Evolutionary conservation across 108 stramenopile species (phyloP), one percentile per base, ranked within the genome.

Genomic region (Aurantiochytrium sp.): DNA sequence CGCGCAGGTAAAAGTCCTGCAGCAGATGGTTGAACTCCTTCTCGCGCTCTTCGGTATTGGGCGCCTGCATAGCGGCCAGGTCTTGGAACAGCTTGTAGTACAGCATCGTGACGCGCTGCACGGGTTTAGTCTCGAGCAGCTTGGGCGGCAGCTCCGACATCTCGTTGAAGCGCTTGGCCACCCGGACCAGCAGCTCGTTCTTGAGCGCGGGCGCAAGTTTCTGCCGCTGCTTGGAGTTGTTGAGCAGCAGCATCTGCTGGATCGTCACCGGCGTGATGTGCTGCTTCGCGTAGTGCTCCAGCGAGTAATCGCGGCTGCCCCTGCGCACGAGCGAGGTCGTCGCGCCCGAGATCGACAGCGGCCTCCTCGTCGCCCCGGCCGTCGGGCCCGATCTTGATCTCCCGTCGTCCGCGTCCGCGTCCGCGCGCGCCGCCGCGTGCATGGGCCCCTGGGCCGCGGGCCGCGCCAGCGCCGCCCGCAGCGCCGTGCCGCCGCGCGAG

Each of bases 191-290:
- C 10, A 98, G 92, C 91, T 96, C 96, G 52, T 87, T 88, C 86
- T 97, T 95, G 34, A 97, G 89, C 88, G 95, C 96, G 87, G 95
- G 95, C 3, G 97, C 95, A 87, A 96, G 95, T 24, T 95, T 92
- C 8, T 96, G 39, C 17, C 45, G 39, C 73, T 81, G 73, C 73
- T 48, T 81, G 15, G 73, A 48, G 59, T 65, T 65, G 59, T 27
- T 65, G 21, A 81, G 45, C 36, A 48, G n/a, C 27, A 81, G 73
- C 73, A 81, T 81, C 39, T 81, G 73, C 73, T 81, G 73, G 4
- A 81, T 81, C 8, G 73, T 81, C 24, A 81, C 73, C 6, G 73
- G 73, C 24, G 73, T 81, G 45, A 81, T 81, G 21, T 22, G 27
- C 73, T 48, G 73, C 73, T 41, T 48, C 42, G 73, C 73, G 73